Percentiles rank a stretch among this genome's conserved stretches.
phyloP scores from a whole-genome alignment of 306 rosid species.

The Glycyrrhiza uralensis region DNA sequence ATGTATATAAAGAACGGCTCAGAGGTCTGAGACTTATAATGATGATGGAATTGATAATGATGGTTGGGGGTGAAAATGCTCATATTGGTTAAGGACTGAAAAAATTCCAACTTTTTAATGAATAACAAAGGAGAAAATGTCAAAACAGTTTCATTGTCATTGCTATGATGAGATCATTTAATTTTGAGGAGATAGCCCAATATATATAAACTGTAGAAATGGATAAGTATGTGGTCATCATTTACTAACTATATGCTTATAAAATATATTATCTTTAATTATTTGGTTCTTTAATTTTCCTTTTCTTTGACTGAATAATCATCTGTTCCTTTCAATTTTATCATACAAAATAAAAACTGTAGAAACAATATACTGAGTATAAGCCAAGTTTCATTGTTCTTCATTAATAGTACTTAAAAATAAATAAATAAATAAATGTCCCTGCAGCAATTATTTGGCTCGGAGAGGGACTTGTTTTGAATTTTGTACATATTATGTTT shows the following conservation, averaged over 20 bases:
- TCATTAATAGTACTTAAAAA: not conserved
- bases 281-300: not conserved
- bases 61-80: constrained; percentile 4
- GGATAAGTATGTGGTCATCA: constrained; percentile 21
- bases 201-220: constrained; percentile 2
- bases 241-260: not conserved
- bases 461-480: constrained; percentile 2
- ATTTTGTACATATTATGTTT: constrained; percentile 9
- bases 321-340: constrained; percentile 4
- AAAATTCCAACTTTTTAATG: not conserved
- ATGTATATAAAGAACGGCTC: no score
- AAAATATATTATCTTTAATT: not conserved
- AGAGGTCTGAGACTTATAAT: constrained; percentile 9
- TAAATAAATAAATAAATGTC: not conserved
- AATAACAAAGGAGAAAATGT: not conserved
- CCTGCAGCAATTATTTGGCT: constrained; percentile 9
- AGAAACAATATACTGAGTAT: not conserved
- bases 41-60: constrained; percentile 28
- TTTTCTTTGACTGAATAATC: constrained; percentile 25
- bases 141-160: constrained; percentile 25
- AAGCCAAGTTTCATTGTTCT: not conserved
- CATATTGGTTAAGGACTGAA: not conserved
- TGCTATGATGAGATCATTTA: not conserved
- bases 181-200: not conserved
- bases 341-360: not conserved